These are phyloP conservation scores for Sanghuangporus baumii DNA, from an alignment of 1,284 basidiomycete species.

Conservation along the genomic window DNA sequence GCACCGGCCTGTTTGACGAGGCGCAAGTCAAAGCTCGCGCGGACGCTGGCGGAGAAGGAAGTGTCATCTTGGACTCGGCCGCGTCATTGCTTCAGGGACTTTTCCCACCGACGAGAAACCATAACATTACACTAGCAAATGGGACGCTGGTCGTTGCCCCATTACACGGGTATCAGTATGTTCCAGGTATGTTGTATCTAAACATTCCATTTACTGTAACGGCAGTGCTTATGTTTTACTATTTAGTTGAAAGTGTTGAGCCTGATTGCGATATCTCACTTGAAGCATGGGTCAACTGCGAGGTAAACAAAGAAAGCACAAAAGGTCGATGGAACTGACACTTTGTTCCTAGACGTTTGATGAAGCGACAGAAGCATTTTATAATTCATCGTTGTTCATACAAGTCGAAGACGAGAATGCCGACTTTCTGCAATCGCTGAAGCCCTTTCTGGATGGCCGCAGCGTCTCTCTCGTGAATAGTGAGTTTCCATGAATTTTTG, in stretches of 20 bases:
- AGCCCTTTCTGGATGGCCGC: conserved; percentile 35
- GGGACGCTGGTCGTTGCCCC: conserved; percentile 35
- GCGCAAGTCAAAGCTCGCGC: conserved; percentile 36
- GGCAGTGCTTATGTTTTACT: neutral
- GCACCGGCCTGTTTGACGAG: conserved; percentile 29
- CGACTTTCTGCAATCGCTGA: conserved; percentile 36
- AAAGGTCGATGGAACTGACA: neutral
- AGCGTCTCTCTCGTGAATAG: conserved; percentile 37
- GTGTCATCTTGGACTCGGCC: conserved; percentile 44
- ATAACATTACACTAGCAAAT: conserved; percentile 35
- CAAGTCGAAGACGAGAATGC: conserved; percentile 29
- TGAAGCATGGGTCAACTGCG: conserved; percentile 38
- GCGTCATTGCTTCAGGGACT: conserved; percentile 37
- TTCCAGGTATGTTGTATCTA: conserved; percentile 16
- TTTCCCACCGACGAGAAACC: conserved; percentile 28
- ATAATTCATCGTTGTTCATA: conserved; percentile 30
- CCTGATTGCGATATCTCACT: conserved; percentile 35
- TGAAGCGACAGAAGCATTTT: conserved; percentile 19
- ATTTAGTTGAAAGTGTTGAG: conserved; percentile 32
- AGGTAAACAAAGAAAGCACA: conserved; percentile 19
- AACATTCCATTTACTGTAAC: neutral
- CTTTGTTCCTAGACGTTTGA: conserved; percentile 13
- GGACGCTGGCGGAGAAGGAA: conserved; percentile 45
- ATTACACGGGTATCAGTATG: conserved; percentile 35
- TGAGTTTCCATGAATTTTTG: conserved; percentile 25